A percentile compares a stretch with the other conserved stretches of the same genome.
Evolutionary conservation across 2,329 filamentous ascomycete species (phyloP).

Genomic region (Trichoderma citrinoviride): DNA sequence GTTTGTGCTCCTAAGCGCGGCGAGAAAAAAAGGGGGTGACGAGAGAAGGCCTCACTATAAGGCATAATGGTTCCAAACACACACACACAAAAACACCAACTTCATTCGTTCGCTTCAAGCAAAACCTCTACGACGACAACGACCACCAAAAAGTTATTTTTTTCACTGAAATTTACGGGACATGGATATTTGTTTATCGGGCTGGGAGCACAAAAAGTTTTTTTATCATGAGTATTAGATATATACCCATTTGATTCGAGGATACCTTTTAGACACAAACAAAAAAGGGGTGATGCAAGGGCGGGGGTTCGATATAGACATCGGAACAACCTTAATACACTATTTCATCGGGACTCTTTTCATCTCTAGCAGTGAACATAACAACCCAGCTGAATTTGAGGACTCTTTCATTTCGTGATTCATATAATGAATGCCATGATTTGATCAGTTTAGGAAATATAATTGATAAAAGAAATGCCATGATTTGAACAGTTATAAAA

Average conservation of each 20-base stretch:
- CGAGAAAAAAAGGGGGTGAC: no score
- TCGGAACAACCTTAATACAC: background rate
- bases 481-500: background rate
- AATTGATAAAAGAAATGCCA: background rate
- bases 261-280: background rate
- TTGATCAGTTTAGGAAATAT: background rate
- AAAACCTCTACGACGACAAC: background rate
- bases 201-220: constrained; percentile 15
- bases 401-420: background rate
- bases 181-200: background rate
- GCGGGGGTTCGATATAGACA: background rate
- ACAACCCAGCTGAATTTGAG: background rate
- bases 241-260: constrained; percentile 18
- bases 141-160: background rate
- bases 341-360: background rate
- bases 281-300: background rate
- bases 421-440: background rate
- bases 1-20: background rate
- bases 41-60: background rate
- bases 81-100: background rate
- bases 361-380: background rate
- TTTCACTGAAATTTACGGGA: background rate
- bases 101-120: background rate
- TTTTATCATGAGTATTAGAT: constrained; percentile 16
- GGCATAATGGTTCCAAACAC: background rate